A percentile compares a stretch with the other conserved stretches of the same genome.
These are phyloP conservation scores for Globisporangium alternatum DNA, from an alignment of 352 stramenopile species.

Conservation along the genomic window DNA sequence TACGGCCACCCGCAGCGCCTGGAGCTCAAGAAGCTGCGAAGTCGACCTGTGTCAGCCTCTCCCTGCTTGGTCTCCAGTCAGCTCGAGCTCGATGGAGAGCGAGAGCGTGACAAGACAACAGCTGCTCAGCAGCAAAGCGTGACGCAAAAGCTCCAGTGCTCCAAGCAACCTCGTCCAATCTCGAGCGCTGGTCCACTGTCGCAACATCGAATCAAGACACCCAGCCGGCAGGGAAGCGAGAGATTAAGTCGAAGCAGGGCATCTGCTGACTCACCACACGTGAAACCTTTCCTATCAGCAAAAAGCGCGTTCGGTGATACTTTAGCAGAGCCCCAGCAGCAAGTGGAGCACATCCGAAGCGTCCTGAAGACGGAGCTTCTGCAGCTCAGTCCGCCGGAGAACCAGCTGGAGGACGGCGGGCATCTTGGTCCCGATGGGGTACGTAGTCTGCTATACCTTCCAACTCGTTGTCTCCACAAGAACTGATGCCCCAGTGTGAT, in stretches of 20 bases:
- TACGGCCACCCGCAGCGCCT: conserved; percentile 49
- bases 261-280: background rate
- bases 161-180: background rate
- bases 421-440: conserved; percentile 49
- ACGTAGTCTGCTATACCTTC: conserved; percentile 5
- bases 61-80: conserved; percentile 16
- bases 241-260: background rate
- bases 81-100: background rate
- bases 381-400: conserved; percentile 30
- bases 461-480: too few species aligned
- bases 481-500: too few species aligned
- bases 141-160: background rate
- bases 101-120: conserved; percentile 3
- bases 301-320: background rate
- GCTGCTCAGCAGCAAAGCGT: background rate
- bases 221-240: background rate
- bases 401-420: conserved; percentile 48
- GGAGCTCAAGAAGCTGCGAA: conserved; percentile 30
- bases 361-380: conserved; percentile 52
- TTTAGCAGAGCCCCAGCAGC: conserved; percentile 15
- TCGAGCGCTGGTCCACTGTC: conserved; percentile 14
- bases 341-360: conserved; percentile 54
- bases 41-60: conserved; percentile 25
- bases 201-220: conserved; percentile 2
- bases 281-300: conserved; percentile 7